phyloP scores from a whole-genome alignment of 1,284 basidiomycete genomes.

The Sutorius eximius region DNA sequence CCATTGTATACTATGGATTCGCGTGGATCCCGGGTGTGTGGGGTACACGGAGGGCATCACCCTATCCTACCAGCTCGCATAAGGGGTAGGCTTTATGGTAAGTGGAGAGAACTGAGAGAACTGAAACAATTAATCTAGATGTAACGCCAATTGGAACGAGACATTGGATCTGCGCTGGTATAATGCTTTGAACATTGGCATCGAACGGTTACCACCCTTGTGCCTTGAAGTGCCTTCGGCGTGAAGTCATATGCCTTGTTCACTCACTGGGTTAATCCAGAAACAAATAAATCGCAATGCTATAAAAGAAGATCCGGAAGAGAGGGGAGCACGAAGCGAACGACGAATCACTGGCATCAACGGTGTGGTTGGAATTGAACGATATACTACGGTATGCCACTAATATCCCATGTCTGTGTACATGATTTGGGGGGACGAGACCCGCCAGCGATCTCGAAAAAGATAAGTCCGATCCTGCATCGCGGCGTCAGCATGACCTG shows the following conservation, averaged over 20 bases:
- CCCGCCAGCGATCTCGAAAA: neutral
- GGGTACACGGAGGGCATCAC: neutral
- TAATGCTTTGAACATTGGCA: neutral
- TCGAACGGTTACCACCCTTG: neutral
- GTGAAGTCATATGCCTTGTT: conserved; percentile 17
- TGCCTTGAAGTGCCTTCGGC: neutral
- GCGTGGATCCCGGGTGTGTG: neutral
- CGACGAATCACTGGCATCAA: conserved; percentile 1
- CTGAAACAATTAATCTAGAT: neutral
- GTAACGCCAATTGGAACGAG: neutral
- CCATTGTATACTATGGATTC: too few species aligned
- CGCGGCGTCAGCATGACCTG: conserved; percentile 3
- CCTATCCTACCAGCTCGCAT: neutral
- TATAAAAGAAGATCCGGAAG: neutral
- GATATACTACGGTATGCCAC: neutral
- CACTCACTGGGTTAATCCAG: neutral
- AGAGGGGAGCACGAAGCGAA: neutral
- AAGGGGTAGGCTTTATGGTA: neutral
- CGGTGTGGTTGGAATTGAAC: neutral
- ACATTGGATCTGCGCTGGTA: neutral
- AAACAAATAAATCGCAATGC: conserved; percentile 13
- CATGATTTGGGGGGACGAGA: neutral
- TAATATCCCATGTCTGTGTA: neutral
- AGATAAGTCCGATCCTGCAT: conserved; percentile 1
- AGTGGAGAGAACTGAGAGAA: neutral